These are phyloP conservation scores for Alternaria arbusti DNA, from an alignment of 2,329 filamentous ascomycete species.

Conservation along the genomic window DNA sequence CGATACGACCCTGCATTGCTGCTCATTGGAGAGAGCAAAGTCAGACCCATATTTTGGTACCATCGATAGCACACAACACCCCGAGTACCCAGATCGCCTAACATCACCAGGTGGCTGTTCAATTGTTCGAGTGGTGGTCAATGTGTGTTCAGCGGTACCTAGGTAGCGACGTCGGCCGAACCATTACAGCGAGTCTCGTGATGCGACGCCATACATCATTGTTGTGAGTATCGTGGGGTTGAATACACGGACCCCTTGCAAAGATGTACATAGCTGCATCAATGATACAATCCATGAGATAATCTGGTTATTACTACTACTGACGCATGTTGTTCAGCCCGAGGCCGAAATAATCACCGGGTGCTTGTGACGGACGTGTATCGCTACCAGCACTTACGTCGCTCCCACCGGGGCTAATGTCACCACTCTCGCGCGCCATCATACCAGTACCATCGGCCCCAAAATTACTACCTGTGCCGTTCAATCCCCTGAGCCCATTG, in stretches of 20 bases:
- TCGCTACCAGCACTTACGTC: conserved; percentile 18
- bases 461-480: neutral
- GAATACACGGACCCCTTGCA: neutral
- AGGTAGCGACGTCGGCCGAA: neutral
- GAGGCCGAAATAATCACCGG: conserved; percentile 32
- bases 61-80: neutral
- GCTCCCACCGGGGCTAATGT: conserved; percentile 23
- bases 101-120: neutral
- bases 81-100: neutral
- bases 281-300: neutral
- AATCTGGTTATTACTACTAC: neutral
- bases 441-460: conserved; percentile 3
- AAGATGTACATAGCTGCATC: neutral
- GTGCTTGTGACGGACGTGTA: conserved; percentile 6
- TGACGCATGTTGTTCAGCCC: conserved; percentile 13
- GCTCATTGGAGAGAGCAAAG: neutral
- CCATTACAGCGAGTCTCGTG: neutral
- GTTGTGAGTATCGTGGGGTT: neutral
- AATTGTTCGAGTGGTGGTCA: neutral
- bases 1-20: neutral
- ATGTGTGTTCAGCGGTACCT: neutral
- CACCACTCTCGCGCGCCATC: conserved; percentile 22
- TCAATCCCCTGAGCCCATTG: conserved; percentile 2
- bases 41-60: neutral
- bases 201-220: neutral